These are phyloP conservation scores for Trypethelium eluteriae DNA, from an alignment of 495 filamentous ascomycete genomes.

Conservation along the genomic window DNA sequence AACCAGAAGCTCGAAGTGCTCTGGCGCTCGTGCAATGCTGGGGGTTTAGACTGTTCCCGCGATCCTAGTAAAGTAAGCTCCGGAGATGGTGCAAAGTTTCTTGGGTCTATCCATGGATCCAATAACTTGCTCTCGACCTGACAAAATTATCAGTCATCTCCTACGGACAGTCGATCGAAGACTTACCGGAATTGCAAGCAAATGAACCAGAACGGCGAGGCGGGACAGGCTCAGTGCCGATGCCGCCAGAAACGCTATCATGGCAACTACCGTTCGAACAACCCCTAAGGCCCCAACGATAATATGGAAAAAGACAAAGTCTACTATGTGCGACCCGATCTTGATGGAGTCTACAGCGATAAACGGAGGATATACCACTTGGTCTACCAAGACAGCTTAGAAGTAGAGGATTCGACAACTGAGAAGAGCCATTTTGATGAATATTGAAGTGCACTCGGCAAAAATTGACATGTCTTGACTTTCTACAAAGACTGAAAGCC, in stretches of 20 bases:
- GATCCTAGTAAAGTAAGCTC: background rate
- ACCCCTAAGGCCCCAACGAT: no score
- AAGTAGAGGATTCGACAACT: no score
- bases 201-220: background rate
- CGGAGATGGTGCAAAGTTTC: background rate
- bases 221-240: background rate
- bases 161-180: background rate
- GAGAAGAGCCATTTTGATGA: no score
- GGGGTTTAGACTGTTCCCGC: background rate
- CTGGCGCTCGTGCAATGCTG: background rate
- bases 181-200: background rate
- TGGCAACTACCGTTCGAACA: background rate
- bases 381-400: no score
- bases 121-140: background rate
- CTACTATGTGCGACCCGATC: background rate
- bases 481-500: background rate
- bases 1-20: conserved; percentile 18
- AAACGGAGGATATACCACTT: no score
- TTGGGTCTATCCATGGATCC: background rate
- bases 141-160: background rate
- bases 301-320: background rate
- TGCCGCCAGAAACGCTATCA: background rate
- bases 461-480: no score
- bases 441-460: no score
- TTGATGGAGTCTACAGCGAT: background rate